Base-by-base conservation (phyloP, 192 early-diverging fungal genomes). In the Cladochytrium replicatum region DNA sequence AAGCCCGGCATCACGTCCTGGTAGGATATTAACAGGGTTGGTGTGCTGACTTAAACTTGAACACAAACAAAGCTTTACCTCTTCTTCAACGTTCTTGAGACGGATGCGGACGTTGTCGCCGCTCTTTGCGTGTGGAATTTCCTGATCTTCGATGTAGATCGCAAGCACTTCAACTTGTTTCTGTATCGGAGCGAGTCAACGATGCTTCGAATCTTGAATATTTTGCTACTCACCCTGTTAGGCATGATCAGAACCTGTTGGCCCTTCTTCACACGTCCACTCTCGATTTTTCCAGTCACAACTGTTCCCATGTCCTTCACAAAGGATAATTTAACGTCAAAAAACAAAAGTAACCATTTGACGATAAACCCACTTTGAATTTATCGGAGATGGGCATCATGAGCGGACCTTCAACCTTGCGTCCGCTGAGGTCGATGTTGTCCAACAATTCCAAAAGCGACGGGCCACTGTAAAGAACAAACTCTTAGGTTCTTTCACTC, bases 371-470 rank as follows among this genome's bases (percentile, higher is more conserved):
- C 55, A 78, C 75, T 64, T 87, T 89, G 76, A 88, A 90, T 60
- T 91, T 96, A 63, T 94, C 93, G 52, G 83, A 77, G 59, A 99
- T 83, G 41, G 96, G 89, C 64, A 99, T 85, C 65, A 93, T 81
- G 50, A 99, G 64, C 13, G 93, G 92, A 1, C 84, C 88, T 58
- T 82, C 75, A 37, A 85, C 66, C 53, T 94, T 91, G 61, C 93
- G 81, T 51, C 95, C 90, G 2, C 82, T 66, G 22, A 89, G 64
- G 53, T 86, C 72, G 73, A 91, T 71, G 25, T 54, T 55, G 64
- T 99, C 93, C 34, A 99, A 71, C 26, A 81, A 79, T 54, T 85
- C 85, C 26, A 99, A 71, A 22, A 99, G 79, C 29, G 92, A 80
- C 15, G 86, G 85, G n/a, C 95, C 95, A 23, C 48, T 75, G 46